A percentile compares a stretch with the other conserved stretches of the same genome.
Evolutionary conservation across 2,329 filamentous ascomycete genomes (phyloP).

Genomic region (Cordyceps cateniannulata): DNA sequence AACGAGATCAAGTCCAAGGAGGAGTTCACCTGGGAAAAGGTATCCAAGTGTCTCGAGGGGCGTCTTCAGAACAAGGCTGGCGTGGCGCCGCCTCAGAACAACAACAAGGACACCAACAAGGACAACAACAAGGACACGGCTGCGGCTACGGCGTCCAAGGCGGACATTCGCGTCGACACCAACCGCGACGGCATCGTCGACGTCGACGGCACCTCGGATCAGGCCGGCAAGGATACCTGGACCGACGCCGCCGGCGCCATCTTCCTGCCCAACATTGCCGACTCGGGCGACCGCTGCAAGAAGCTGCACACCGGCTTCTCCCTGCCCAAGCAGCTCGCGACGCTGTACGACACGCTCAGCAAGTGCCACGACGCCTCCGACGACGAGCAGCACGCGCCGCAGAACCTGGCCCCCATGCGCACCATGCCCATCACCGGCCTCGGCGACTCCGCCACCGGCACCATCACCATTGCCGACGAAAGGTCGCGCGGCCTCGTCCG

Average conservation of each 20-base stretch:
- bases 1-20: background rate
- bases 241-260: slow-evolving; percentile 24
- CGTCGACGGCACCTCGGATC: slow-evolving; percentile 13
- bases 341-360: slow-evolving; percentile 21
- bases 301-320: slow-evolving; percentile 8
- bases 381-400: slow-evolving; percentile 24
- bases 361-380: slow-evolving; percentile 31
- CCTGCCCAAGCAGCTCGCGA: background rate
- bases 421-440: slow-evolving; percentile 22
- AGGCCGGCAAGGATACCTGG: slow-evolving; percentile 17
- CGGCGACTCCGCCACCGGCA: slow-evolving; percentile 15
- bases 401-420: slow-evolving; percentile 26
- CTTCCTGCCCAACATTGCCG: slow-evolving; percentile 31
- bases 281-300: slow-evolving; percentile 26
- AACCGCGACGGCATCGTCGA: slow-evolving; percentile 26
- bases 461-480: slow-evolving; percentile 14
- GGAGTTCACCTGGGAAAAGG: background rate
- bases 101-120: background rate
- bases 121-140: no score
- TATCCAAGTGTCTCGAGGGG: background rate
- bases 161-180: slow-evolving; percentile 25
- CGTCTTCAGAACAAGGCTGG: background rate
- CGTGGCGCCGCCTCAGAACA: background rate
- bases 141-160: background rate
- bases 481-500: slow-evolving; percentile 19